A percentile compares a stretch with the other conserved stretches of the same genome.
Evolutionary conservation across 371 early-diverging fungal species (phyloP).

Genomic region (Batkoa obscura): DNA sequence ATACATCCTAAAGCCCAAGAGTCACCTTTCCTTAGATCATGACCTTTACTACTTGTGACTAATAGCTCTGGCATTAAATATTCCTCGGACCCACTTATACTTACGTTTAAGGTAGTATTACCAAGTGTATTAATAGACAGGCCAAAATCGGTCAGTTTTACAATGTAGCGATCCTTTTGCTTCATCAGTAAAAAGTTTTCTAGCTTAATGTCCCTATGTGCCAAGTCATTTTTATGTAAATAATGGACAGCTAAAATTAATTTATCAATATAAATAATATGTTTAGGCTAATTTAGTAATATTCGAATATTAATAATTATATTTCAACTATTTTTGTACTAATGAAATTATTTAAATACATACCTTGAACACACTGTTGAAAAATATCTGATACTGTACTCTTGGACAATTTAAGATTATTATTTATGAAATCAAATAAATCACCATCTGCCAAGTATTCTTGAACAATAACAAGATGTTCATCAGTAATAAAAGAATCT

Average conservation of each 20-base stretch:
- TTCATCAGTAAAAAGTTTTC: slow-evolving; percentile 63
- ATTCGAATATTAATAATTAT: too few relatives aligned
- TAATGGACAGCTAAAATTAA: slow-evolving; percentile 32
- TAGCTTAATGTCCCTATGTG: slow-evolving; percentile 62
- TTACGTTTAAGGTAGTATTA: slow-evolving; percentile 18
- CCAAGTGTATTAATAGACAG: slow-evolving; percentile 22
- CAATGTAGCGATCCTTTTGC: slow-evolving; percentile 5
- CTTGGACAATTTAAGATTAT: slow-evolving; percentile 10
- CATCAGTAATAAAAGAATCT: slow-evolving; percentile 45
- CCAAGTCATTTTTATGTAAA: slow-evolving; percentile 56
- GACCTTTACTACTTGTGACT: slow-evolving; percentile 21
- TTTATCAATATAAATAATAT: too few relatives aligned
- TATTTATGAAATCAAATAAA: slow-evolving; percentile 36
- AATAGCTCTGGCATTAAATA: slow-evolving; percentile 80
- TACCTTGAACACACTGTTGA: slow-evolving; percentile 8
- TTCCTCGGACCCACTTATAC: slow-evolving; percentile 43
- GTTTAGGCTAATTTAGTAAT: too few relatives aligned
- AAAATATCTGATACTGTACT: slow-evolving; percentile 7
- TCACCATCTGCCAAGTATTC: slow-evolving; percentile 46
- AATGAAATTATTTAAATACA: slow-evolving; percentile 12
- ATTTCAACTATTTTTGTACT: background rate
- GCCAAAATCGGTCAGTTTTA: slow-evolving; percentile 56
- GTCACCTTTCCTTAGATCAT: slow-evolving; percentile 43
- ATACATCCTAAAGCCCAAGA: slow-evolving; percentile 56
- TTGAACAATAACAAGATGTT: slow-evolving; percentile 34